Conservation (phyloP, 768 basidiomycete species). For the Lactarius sp. region DNA sequence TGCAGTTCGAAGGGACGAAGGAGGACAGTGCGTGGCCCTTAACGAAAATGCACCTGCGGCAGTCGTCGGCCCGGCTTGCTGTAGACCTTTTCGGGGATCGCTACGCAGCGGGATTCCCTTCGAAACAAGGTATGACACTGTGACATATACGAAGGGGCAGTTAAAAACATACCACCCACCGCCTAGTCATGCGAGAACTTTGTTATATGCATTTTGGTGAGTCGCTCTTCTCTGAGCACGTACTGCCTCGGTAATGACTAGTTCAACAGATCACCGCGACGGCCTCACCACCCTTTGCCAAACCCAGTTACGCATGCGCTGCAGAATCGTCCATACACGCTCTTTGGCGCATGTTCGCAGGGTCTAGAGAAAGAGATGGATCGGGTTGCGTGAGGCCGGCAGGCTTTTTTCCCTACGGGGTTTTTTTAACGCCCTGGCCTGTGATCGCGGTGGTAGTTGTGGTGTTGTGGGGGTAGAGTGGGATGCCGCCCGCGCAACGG, state of each 20-base stretch:
- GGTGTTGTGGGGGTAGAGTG: background rate
- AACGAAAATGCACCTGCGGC: background rate
- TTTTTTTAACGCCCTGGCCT: constrained; percentile 11
- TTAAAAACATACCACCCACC: background rate
- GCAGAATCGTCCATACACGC: background rate
- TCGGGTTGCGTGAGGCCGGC: constrained; percentile 4
- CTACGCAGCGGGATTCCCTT: background rate
- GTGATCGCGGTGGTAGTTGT: constrained; percentile 4
- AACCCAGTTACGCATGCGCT: background rate
- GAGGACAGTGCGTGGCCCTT: background rate
- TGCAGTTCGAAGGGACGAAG: constrained; percentile 2
- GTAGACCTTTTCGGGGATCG: background rate
- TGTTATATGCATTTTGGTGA: background rate
- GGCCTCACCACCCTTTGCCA: background rate
- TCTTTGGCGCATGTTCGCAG: background rate
- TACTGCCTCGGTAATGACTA: too few relatives aligned
- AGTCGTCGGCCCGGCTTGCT: constrained; percentile 5
- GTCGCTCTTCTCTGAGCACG: background rate
- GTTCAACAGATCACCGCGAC: too few relatives aligned
- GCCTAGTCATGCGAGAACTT: background rate
- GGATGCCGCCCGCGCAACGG: background rate
- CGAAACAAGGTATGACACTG: background rate
- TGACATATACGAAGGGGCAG: background rate
- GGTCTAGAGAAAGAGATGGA: background rate
- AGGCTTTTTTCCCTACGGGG: constrained; percentile 11